These are phyloP conservation scores for Venturia asperata DNA, from an alignment of 2,329 filamentous ascomycete species.

Conservation along the genomic window DNA sequence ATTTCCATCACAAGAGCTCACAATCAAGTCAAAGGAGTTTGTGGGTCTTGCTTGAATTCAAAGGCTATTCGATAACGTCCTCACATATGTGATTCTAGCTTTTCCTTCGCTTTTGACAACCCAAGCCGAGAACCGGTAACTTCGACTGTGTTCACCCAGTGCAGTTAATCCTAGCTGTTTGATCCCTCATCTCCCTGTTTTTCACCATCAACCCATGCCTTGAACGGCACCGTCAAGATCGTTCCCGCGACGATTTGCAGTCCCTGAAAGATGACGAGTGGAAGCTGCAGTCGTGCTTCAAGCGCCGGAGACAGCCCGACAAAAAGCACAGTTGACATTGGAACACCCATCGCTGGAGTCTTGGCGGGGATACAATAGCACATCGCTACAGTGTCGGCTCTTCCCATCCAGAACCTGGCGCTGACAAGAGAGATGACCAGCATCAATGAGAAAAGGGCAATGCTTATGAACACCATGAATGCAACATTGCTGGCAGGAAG, in stretches of 20 bases:
- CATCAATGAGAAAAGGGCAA: conserved; percentile 57
- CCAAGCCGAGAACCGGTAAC: neutral
- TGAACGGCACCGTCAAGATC: conserved; percentile 12
- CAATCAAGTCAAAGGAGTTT: no score
- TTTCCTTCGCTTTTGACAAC: neutral
- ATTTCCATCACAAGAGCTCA: no score
- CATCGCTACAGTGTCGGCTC: conserved; percentile 59
- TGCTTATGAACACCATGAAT: conserved; percentile 61
- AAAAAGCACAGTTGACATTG: conserved; percentile 62
- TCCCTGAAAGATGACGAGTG: conserved; percentile 48
- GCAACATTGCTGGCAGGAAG: conserved; percentile 55
- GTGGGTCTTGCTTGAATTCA: no score
- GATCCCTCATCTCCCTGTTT: neutral
- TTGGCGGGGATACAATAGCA: conserved; percentile 70
- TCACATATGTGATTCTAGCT: neutral
- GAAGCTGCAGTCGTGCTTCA: conserved; percentile 54
- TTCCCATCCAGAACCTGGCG: conserved; percentile 47
- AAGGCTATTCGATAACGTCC: no score
- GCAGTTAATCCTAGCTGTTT: neutral
- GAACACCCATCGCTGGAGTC: conserved; percentile 63
- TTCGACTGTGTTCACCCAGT: neutral
- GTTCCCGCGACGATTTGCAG: conserved; percentile 16
- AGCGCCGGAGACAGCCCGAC: conserved; percentile 47
- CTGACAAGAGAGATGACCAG: conserved; percentile 54
- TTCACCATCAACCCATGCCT: conserved; percentile 3